Evolutionary conservation across 2,329 filamentous ascomycete genomes (phyloP), one percentile per base, ranked within the genome.

Genomic region (Trichophyton benhamiae): DNA sequence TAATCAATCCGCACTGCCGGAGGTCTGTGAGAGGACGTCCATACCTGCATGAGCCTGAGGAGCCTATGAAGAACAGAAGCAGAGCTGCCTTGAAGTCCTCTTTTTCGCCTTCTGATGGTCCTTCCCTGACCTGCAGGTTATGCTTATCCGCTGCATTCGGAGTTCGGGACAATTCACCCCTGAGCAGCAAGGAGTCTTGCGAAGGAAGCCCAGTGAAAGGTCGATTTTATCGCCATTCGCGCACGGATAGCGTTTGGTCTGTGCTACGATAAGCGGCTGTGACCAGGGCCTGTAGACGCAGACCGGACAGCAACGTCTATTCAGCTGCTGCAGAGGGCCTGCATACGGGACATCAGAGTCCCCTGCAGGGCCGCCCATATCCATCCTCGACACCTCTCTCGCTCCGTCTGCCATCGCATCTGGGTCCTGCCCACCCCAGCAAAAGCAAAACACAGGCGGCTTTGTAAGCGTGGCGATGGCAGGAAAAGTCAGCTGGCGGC

Each of bases 401-500:
- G 33, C 33, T 38, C 33, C 33, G 9, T 13, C 33, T 38, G 33
- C 33, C 33, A 38, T 38, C 33, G 9, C 33, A 36, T 36, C 33
- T 8, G 4, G 33, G 33, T 11, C 8, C 33, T 36, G 33, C 3
- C 33, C 9, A 36, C 3, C 3, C 2, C 33, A 38, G 33, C 33
- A 38, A 38, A 55, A n/a, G 20, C 46, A 55, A 55, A 53, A 36
- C n/a, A 33, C 30, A 36, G n/a, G 2, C 52, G 13, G 52, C 52
- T 55, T 55, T n/a, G 52, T 55, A 55, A 55, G 52, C 52, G 52
- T 55, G 52, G 52, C 27, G 17, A 55, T 30, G 27, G 27, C 25
- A 36, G 4, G 15, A 55, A 20, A 55, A 55, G 27, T 55, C 52
- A 55, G 52, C 52, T 55, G 52, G 52, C 52, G 52, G 52, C 52